A percentile compares a stretch with the other conserved stretches of the same genome.
These are phyloP conservation scores for Aspergillus haitiensis DNA, from an alignment of 495 filamentous ascomycete species.

Conservation along the genomic window DNA sequence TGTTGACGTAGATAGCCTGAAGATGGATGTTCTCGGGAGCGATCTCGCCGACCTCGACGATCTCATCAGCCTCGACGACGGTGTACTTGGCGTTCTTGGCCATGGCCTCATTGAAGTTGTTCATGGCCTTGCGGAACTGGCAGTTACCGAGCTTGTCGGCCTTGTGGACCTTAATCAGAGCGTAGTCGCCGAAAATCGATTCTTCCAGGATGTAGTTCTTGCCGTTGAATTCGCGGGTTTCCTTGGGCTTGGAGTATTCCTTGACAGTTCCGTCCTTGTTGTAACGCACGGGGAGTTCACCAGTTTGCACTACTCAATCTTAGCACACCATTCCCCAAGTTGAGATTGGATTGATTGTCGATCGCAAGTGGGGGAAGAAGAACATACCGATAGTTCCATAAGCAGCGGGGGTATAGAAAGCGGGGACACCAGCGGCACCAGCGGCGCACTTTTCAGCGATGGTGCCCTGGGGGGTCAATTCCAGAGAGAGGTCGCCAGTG, in stretches of 20 bases:
- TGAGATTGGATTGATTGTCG: too few relatives aligned
- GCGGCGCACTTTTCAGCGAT: constrained; percentile 83
- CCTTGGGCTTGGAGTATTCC: constrained; percentile 71
- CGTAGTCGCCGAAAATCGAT: constrained; percentile 79
- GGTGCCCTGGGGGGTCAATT: constrained; percentile 85
- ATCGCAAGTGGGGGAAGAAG: not conserved
- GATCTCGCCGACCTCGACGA: constrained; percentile 80
- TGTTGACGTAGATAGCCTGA: constrained; percentile 85
- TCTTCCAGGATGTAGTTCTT: constrained; percentile 83
- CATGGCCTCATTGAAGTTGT: constrained; percentile 91
- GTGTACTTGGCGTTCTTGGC: constrained; percentile 82
- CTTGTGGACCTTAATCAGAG: constrained; percentile 84
- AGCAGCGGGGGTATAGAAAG: constrained; percentile 87
- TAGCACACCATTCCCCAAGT: not conserved
- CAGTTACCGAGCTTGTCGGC: constrained; percentile 88
- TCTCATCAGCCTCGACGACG: constrained; percentile 86
- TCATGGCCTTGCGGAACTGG: constrained; percentile 79
- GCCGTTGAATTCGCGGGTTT: constrained; percentile 80
- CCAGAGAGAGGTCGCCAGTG: constrained; percentile 74
- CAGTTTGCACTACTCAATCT: constrained; percentile 61
- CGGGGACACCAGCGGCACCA: constrained; percentile 81
- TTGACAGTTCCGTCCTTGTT: constrained; percentile 74
- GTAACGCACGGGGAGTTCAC: constrained; percentile 79
- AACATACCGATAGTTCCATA: constrained; percentile 67
- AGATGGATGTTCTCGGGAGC: constrained; percentile 73